Percentiles rank a stretch among this genome's conserved stretches.
Conservation (phyloP, 306 rosid genomes). For the Glycine soja region DNA sequence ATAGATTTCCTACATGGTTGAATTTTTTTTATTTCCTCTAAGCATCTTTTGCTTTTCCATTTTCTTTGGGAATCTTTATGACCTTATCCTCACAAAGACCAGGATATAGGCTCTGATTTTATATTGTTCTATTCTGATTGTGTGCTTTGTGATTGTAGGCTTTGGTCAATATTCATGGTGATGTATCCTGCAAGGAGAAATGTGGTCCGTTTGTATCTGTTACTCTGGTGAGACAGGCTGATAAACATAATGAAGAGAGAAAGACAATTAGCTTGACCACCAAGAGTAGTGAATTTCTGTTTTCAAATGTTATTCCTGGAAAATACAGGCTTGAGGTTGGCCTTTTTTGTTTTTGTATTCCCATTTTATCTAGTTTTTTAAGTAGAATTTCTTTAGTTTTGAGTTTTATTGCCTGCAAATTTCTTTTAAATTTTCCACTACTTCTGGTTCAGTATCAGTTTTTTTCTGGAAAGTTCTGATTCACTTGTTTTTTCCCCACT, state of each 20-base stretch:
- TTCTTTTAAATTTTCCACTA: slow-evolving; percentile 7
- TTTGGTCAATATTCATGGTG: slow-evolving; percentile 79
- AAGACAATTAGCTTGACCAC: slow-evolving; percentile 66
- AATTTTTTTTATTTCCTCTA: slow-evolving; percentile 27
- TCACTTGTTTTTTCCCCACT: slow-evolving; percentile 17
- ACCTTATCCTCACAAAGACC: neutral
- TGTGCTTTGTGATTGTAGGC: slow-evolving; percentile 62
- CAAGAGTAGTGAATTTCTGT: slow-evolving; percentile 67
- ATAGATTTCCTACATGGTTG: neutral
- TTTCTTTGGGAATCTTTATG: slow-evolving; percentile 38
- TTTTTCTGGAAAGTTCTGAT: slow-evolving; percentile 39
- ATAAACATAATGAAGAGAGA: slow-evolving; percentile 64
- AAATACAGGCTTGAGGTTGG: slow-evolving; percentile 90
- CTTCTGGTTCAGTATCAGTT: slow-evolving; percentile 32
- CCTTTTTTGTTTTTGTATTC: slow-evolving; percentile 18
- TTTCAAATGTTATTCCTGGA: slow-evolving; percentile 85
- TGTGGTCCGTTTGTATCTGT: slow-evolving; percentile 84
- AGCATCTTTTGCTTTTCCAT: slow-evolving; percentile 13
- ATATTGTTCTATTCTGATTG: slow-evolving; percentile 36
- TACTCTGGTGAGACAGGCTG: slow-evolving; percentile 64
- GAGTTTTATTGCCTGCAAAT: slow-evolving; percentile 29
- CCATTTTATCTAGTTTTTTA: slow-evolving; percentile 29
- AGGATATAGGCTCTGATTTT: slow-evolving; percentile 20
- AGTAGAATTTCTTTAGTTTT: slow-evolving; percentile 25
- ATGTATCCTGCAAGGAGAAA: slow-evolving; percentile 83